Evolutionary conservation across 805 yeast genomes (phyloP), one percentile per base, ranked within the genome.

Genomic region (Wickerhamiella dianesei): DNA sequence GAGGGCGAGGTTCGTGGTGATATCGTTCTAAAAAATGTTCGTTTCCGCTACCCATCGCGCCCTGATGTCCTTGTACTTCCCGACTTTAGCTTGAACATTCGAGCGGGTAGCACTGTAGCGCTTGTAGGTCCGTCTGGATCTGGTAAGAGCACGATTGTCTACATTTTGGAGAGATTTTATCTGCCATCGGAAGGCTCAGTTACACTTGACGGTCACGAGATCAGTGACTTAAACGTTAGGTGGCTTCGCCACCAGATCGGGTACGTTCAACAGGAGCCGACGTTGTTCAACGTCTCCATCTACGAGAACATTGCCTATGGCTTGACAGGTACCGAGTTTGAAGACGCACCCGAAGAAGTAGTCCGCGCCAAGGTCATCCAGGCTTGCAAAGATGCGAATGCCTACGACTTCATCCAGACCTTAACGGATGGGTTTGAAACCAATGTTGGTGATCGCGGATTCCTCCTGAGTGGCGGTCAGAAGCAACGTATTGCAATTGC

Each of bases 111-210:
- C 57, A 87, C 86, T 53, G 94, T 88, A 22, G 97, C 96, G 9
- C 75, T 89, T 53, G 98, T 89, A 14, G 98, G 98, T 2, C 94
- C 95, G 4, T 82, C 94, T 2, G 98, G 98, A 2, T 80, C 89
- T 55, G 98, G 98, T 35, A 89, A 89, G 66, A 86, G 96, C 0
- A 89, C 98, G 0, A 76, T 89, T 39, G 69, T 89, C 52, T 77
- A 88, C 57, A 65, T 89, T 25, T 80, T 86, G 0, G 94, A 87
- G 67, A 71, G 97, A 53, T 89, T 89, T 61, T 89, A 88, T 64
- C 92, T 86, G 58, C 82, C 86, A 1, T 66, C 70, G 20, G 65
- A 72, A 4, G 96, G 96, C 19, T 64, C 80, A 40, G 80, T 89
- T 48, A 64, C 79, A 19, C 73, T 89, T 41, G 95, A 92, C 62